Conservation (phyloP, 768 basidiomycete genomes). For the Thelephora aurantiotincta region DNA sequence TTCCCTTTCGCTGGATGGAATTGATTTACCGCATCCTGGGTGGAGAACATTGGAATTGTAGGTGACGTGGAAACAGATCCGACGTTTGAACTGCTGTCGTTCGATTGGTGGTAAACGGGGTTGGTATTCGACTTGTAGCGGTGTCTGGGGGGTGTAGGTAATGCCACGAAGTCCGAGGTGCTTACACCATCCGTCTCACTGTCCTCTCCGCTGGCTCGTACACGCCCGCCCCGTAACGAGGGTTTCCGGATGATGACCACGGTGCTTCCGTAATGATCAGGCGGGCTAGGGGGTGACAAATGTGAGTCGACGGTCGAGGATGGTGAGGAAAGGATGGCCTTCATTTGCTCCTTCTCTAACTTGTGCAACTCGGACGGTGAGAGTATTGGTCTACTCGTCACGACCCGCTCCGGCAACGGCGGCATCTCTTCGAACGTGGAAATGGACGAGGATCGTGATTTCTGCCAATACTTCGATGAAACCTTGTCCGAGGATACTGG, state of each 20-base stretch:
- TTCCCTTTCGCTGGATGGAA: conserved; percentile 14
- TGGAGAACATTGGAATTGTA: conserved; percentile 37
- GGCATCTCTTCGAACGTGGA: conserved; percentile 37
- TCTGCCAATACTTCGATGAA: conserved; percentile 37
- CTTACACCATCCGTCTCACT: too few species aligned
- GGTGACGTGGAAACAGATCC: conserved; percentile 19
- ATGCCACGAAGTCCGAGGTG: too few species aligned
- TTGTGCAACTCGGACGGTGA: conserved; percentile 40
- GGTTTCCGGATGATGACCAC: too few species aligned
- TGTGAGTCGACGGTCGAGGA: too few species aligned
- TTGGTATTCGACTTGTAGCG: background rate
- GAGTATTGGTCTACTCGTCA: conserved; percentile 10
- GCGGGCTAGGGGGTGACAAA: too few species aligned
- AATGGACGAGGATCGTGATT: conserved; percentile 36
- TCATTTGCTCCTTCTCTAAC: conserved; percentile 13
- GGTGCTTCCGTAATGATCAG: too few species aligned
- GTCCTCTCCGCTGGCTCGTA: too few species aligned
- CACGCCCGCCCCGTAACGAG: too few species aligned
- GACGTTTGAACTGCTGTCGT: background rate
- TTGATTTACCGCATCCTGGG: conserved; percentile 29
- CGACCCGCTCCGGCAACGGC: conserved; percentile 36
- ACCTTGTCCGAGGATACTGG: conserved; percentile 45
- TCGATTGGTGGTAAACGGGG: background rate
- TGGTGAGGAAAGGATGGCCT: background rate
- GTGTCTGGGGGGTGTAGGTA: background rate